Percentiles rank a stretch among this genome's conserved stretches.
phyloP scores from a whole-genome alignment of 2,329 filamentous ascomycete species.

The Lecanicillium sp. region DNA sequence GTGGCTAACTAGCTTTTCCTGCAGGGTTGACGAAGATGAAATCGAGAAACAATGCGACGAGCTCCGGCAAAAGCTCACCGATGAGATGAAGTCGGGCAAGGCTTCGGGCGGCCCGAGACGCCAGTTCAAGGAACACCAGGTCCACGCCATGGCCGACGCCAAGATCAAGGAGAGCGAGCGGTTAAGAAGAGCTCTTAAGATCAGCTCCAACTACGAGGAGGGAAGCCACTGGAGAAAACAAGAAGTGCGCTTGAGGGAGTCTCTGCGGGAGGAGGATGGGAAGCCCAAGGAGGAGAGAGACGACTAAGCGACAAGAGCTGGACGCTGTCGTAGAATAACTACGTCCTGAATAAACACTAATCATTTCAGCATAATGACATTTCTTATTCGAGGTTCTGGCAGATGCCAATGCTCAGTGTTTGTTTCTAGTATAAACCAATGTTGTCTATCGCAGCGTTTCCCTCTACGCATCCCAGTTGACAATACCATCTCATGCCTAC shows the following conservation, averaged over 20 bases:
- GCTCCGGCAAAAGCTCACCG: conserved; percentile 35
- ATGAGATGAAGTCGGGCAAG: conserved; percentile 31
- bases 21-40: conserved; percentile 81
- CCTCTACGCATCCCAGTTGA: no score
- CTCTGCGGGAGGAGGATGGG: conserved; percentile 35
- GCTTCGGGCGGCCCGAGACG: conserved; percentile 31
- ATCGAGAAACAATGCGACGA: conserved; percentile 62
- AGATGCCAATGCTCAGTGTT: no score
- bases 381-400: no score
- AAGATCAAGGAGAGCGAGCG: conserved; percentile 95
- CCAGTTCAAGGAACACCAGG: conserved; percentile 82
- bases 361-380: neutral
- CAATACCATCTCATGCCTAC: no score
- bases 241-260: conserved; percentile 58
- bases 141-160: conserved; percentile 91
- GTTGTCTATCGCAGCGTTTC: no score
- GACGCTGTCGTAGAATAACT: neutral
- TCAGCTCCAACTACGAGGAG: conserved; percentile 79
- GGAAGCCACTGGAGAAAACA: conserved; percentile 80
- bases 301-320: neutral
- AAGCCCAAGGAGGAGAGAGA: conserved; percentile 21
- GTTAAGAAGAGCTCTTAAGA: conserved; percentile 78
- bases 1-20: conserved; percentile 16
- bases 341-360: neutral
- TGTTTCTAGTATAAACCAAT: no score